These are phyloP conservation scores for Mollisiaceae sp. DNA, from an alignment of 2,329 filamentous ascomycete genomes.

Conservation along the genomic window DNA sequence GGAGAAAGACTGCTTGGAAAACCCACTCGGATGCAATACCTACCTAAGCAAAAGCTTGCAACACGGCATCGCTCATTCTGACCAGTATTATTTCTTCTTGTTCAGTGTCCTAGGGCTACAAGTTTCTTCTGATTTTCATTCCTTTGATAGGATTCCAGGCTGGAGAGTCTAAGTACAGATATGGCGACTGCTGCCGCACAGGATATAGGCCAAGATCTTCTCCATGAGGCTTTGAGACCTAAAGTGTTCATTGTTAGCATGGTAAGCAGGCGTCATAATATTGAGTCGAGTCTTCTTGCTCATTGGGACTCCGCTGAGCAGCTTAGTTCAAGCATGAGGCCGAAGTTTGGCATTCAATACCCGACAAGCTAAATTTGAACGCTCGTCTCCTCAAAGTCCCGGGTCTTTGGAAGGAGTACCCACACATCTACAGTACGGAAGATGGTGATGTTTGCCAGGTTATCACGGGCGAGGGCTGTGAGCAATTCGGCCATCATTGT, in stretches of 20 bases:
- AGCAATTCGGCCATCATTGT: not conserved
- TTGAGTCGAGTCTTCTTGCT: constrained; percentile 44
- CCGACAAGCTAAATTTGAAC: not conserved
- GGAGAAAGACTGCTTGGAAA: too few relatives aligned
- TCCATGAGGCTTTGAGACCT: not conserved
- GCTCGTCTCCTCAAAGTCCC: constrained; percentile 11
- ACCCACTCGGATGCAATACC: too few relatives aligned
- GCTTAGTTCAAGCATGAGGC: constrained; percentile 15
- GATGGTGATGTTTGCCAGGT: constrained; percentile 17
- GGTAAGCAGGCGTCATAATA: constrained; percentile 30
- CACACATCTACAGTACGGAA: constrained; percentile 4
- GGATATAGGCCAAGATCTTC: not conserved
- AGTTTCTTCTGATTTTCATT: not conserved
- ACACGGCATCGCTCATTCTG: too few relatives aligned
- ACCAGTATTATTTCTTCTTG: not conserved
- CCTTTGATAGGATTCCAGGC: not conserved
- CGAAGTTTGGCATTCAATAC: constrained; percentile 3
- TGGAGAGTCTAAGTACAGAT: not conserved
- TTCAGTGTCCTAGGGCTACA: not conserved
- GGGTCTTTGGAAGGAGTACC: constrained; percentile 13
- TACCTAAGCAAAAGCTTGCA: too few relatives aligned
- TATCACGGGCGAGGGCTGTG: constrained; percentile 14
- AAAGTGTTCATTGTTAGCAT: constrained; percentile 3
- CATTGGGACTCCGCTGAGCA: not conserved
- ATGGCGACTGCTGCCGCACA: not conserved